Conservation (phyloP, 1,284 basidiomycete species). For the Cutaneotrichosporon cyanovorans region DNA sequence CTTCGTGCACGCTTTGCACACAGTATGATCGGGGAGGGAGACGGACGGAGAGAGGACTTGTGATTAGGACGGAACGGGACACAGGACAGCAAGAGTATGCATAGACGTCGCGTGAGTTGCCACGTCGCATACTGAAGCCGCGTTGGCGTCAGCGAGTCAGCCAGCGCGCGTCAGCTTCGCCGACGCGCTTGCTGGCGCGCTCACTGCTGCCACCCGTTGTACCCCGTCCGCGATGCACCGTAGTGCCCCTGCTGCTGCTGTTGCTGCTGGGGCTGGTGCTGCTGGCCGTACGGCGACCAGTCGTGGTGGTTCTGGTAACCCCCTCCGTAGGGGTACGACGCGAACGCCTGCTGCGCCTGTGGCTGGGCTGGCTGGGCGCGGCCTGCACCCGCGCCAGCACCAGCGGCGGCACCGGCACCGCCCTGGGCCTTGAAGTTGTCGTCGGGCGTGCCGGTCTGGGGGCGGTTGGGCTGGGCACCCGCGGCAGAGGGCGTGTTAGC, state of each 20-base stretch:
- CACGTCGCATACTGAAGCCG: too few relatives aligned
- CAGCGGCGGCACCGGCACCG: conserved; percentile 10
- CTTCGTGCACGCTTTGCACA: too few relatives aligned
- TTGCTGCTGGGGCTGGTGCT: conserved; percentile 5
- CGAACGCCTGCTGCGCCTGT: conserved; percentile 23
- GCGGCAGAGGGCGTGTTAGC: conserved; percentile 6
- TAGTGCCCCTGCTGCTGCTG: conserved; percentile 16
- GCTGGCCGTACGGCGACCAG: conserved; percentile 29
- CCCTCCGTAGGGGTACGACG: conserved; percentile 26
- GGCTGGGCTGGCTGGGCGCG: conserved; percentile 21
- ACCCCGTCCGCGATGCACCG: conserved; percentile 25
- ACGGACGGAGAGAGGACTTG: too few relatives aligned
- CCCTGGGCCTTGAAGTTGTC: conserved; percentile 36
- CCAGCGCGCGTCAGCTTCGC: too few relatives aligned
- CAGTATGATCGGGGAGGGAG: too few relatives aligned
- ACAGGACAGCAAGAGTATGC: too few relatives aligned
- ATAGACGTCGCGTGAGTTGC: too few relatives aligned
- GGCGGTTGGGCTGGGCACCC: conserved; percentile 19
- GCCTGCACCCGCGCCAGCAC: conserved; percentile 8
- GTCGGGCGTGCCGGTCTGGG: conserved; percentile 33
- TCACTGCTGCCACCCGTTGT: conserved; percentile 32
- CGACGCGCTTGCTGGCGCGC: too few relatives aligned
- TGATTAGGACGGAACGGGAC: too few relatives aligned
- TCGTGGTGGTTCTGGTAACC: conserved; percentile 28
- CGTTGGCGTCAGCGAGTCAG: too few relatives aligned